Base-by-base conservation (phyloP, 2,329 filamentous ascomycete species). In the Ilyonectria sp. region DNA sequence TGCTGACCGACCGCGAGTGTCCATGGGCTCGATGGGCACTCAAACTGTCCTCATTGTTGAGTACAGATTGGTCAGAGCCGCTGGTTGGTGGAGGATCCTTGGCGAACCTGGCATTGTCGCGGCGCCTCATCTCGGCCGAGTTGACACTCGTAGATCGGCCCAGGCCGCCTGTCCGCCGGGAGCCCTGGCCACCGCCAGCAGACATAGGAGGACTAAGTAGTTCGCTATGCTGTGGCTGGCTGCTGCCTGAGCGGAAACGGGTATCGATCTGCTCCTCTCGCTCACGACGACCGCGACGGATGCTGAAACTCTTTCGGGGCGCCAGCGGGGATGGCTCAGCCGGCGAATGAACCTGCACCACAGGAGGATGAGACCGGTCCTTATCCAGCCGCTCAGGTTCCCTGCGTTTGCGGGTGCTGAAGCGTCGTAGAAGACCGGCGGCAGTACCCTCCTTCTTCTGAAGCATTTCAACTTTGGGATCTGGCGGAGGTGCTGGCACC, bases 101-200 rank as follows among this genome's bases (percentile, higher is more conserved):
- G 40, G 83, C 79, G 19, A 85, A 80, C 54, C 85, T 76, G 71
- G 80, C 78, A 71, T 85, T 74, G n/a, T 78, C 77, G 21, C 93
- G 89, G 68, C 93, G 86, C 69, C 93, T 88, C 68, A 94, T 90
- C 69, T 97, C 94, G 31, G 92, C 94, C 2, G 94, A 96, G 76
- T 95, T 97, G 61, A 98, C 95, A 77, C 95, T 98, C 9, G 95
- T 94, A 7, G 94, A 97, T 69, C 95, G 89, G 40, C 93, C 94
- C 19, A 98, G 84, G 10, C 90, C 91, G 53, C 73, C 77, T 72
- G 92, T 92, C 54, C 89, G 90, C 60, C 87, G 87, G 50, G 89
- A 87, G 21, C 90, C 85, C 55, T 83, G 82, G 60, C 80, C 76
- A 31, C 82, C 88, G 44, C 90, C 91, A 21, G 87, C 86, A 7